Conservation (phyloP, 164 flowering plant genomes). For the Chloranthus sessilifolius region DNA sequence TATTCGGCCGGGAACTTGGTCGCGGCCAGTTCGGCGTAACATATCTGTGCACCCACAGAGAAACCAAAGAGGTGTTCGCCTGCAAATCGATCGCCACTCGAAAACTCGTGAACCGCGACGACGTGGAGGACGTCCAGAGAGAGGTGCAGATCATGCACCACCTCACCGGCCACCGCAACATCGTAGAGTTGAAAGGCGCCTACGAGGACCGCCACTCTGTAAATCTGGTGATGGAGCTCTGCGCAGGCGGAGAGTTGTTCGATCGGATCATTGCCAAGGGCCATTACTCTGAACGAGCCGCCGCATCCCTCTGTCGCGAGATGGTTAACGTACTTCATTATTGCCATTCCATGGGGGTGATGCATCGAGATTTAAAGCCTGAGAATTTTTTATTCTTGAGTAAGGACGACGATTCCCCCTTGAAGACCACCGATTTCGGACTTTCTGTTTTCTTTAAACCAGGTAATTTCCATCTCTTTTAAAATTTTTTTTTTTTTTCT, state of each 20-base stretch:
- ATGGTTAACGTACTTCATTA: conserved; percentile 66
- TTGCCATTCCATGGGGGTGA: conserved; percentile 86
- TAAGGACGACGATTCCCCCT: conserved; percentile 50
- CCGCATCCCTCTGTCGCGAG: conserved; percentile 65
- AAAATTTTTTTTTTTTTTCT: not conserved
- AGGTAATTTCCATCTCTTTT: conserved; percentile 28
- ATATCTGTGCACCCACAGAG: conserved; percentile 57
- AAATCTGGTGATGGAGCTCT: conserved; percentile 75
- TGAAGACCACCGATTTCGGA: conserved; percentile 88
- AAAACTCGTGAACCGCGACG: conserved; percentile 57
- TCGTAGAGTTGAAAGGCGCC: conserved; percentile 73
- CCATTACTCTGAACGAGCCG: conserved; percentile 81
- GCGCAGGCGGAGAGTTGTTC: conserved; percentile 87
- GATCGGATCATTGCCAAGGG: conserved; percentile 87
- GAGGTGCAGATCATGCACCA: conserved; percentile 98
- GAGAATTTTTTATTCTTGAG: conserved; percentile 77
- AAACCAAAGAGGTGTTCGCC: conserved; percentile 52
- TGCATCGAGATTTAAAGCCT: conserved; percentile 88
- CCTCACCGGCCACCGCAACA: conserved; percentile 71
- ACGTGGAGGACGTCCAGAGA: conserved; percentile 72
- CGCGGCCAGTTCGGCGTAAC: conserved; percentile 93
- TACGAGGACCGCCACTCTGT: conserved; percentile 77
- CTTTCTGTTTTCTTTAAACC: conserved; percentile 82
- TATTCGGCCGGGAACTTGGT: conserved; percentile 77
- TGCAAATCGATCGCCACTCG: conserved; percentile 84